A percentile compares a stretch with the other conserved stretches of the same genome.
Evolutionary conservation across 345 rosid genomes (phyloP).

Genomic region (Durio zibethinus): DNA sequence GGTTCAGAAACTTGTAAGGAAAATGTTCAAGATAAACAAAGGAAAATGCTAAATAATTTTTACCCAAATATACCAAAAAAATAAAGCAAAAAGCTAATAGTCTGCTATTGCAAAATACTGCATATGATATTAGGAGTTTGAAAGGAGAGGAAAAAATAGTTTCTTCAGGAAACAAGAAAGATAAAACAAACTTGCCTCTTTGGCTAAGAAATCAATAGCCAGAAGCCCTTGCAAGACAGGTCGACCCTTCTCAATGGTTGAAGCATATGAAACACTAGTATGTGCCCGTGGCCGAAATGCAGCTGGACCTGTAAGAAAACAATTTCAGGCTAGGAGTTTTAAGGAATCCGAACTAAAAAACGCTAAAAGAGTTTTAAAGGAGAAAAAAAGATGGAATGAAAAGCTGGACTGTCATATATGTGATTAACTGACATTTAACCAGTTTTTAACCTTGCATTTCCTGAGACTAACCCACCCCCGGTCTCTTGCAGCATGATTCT

Average conservation of each 20-base stretch:
- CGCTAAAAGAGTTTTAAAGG: slow-evolving; percentile 13
- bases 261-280: slow-evolving; percentile 52
- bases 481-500: slow-evolving; percentile 6
- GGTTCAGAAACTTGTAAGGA: background rate
- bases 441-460: background rate
- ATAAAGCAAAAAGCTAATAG: background rate
- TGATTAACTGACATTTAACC: background rate
- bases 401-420: background rate
- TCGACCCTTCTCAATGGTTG: slow-evolving; percentile 86
- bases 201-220: slow-evolving; percentile 92
- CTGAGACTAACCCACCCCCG: background rate
- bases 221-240: slow-evolving; percentile 96
- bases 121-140: background rate
- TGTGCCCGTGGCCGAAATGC: slow-evolving; percentile 94
- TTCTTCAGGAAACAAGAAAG: slow-evolving; percentile 12
- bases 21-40: slow-evolving; percentile 2
- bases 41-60: background rate
- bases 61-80: background rate
- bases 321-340: slow-evolving; percentile 13
- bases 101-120: background rate
- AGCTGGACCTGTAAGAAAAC: slow-evolving; percentile 74
- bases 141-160: background rate
- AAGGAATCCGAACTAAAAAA: background rate
- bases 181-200: slow-evolving; percentile 63
- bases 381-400: background rate